Conservation (phyloP, 108 stramenopile genomes). For the Cyclotella atomus region DNA sequence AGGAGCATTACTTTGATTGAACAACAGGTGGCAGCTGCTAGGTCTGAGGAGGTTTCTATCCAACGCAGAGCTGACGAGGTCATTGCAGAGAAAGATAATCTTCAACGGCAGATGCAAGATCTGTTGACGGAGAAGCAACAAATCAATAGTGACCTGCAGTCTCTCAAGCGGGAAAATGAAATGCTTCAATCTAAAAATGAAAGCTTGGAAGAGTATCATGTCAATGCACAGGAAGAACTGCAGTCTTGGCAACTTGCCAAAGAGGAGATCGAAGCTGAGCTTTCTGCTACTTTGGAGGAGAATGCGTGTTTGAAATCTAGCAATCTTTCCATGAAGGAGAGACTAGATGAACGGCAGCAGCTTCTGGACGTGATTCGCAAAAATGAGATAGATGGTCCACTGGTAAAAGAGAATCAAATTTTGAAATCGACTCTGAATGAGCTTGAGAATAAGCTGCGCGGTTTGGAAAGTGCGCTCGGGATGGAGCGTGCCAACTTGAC, state of each 20-base stretch:
- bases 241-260: slow-evolving; percentile 22
- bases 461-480: slow-evolving; percentile 12
- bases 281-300: slow-evolving; percentile 12
- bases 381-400: slow-evolving; percentile 1
- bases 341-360: slow-evolving; percentile 9
- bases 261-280: slow-evolving; percentile 17
- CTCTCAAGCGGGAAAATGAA: slow-evolving; percentile 16
- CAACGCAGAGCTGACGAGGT: neutral
- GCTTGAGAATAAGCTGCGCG: slow-evolving; percentile 20
- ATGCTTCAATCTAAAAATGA: slow-evolving; percentile 18
- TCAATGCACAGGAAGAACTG: slow-evolving; percentile 27
- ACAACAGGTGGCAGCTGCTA: neutral
- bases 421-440: slow-evolving; percentile 23
- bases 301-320: neutral
- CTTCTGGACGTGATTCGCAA: slow-evolving; percentile 13
- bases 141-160: neutral
- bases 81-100: slow-evolving; percentile 2
- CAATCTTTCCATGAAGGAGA: slow-evolving; percentile 27
- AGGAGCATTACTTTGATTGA: slow-evolving; percentile 10
- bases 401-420: slow-evolving; percentile 28
- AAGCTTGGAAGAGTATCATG: slow-evolving; percentile 25
- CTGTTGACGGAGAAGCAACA: neutral
- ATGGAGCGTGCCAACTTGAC: slow-evolving; percentile 1
- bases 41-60: neutral
- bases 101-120: neutral